Percentiles rank a stretch among this genome's conserved stretches.
Evolutionary conservation across 139 green algal genomes (phyloP).

Genomic region (Eudorina sp.): DNA sequence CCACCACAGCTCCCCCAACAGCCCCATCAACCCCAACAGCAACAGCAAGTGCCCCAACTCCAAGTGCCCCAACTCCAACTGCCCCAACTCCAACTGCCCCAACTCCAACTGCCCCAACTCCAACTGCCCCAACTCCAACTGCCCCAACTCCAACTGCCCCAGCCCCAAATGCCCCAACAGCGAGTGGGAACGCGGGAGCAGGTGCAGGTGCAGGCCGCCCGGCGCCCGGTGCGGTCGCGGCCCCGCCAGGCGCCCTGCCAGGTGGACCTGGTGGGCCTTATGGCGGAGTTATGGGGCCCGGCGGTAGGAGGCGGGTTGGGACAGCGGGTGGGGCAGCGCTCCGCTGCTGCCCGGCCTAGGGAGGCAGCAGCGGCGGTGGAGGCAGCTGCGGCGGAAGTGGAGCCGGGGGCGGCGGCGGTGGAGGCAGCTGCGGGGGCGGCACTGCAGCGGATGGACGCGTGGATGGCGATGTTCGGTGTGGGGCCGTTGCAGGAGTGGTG

Average conservation of each 20-base stretch:
- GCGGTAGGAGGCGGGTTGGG: neutral
- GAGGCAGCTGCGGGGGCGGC: neutral
- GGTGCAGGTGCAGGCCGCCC: neutral
- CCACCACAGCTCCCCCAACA: no score
- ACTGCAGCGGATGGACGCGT: neutral
- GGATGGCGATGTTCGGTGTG: neutral
- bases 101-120: neutral
- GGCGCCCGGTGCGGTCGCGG: neutral
- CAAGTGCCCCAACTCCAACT: neutral
- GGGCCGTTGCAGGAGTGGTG: slow-evolving; percentile 4
- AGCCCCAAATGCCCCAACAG: no score
- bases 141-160: neutral
- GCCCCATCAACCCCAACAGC: no score
- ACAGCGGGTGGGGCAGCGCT: no score
- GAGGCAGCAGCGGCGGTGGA: neutral
- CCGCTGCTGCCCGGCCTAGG: no score
- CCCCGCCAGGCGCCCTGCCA: neutral
- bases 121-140: neutral
- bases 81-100: neutral
- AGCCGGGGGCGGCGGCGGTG: neutral
- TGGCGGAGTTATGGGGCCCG: neutral
- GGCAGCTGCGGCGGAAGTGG: neutral
- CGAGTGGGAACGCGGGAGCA: no score
- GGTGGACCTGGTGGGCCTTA: neutral
- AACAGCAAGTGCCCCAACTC: neutral